Conservation (phyloP, 306 rosid genomes). For the Pueraria montana region DNA sequence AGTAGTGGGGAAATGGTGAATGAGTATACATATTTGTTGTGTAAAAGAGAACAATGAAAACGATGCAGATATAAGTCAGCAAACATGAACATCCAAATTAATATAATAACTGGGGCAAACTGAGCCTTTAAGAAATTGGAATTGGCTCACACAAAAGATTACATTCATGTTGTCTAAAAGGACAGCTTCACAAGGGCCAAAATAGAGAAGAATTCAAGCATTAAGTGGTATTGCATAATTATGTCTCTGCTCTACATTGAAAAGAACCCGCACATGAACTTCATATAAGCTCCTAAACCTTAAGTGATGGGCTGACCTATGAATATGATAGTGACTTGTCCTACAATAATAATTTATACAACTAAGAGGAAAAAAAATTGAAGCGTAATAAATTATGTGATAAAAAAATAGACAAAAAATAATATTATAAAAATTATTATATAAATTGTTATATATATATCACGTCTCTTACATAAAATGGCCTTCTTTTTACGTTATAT, state of each 20-base stretch:
- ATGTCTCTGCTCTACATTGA: neutral
- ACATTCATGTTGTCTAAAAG: neutral
- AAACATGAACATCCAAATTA: too few species aligned
- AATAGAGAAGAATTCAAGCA: neutral
- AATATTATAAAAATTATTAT: too few species aligned
- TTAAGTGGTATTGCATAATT: neutral
- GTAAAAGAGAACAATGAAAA: constrained; percentile 3
- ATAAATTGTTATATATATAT: too few species aligned
- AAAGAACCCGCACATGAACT: neutral
- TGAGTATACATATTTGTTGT: neutral
- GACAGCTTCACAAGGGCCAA: neutral
- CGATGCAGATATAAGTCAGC: neutral
- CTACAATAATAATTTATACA: too few species aligned
- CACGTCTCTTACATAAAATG: neutral
- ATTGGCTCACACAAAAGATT: constrained; percentile 1
- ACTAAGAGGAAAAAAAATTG: too few species aligned
- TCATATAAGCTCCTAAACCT: neutral
- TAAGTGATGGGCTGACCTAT: neutral
- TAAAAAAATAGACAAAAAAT: too few species aligned
- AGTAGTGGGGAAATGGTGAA: neutral
- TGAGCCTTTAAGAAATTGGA: neutral
- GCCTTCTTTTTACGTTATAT: neutral
- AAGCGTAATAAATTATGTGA: too few species aligned
- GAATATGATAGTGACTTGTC: too few species aligned
- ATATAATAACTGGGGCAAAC: neutral